Percentiles rank a stretch among this genome's conserved stretches.
Conservation (phyloP, 495 filamentous ascomycete genomes). For the Aspergillus indologenus region DNA sequence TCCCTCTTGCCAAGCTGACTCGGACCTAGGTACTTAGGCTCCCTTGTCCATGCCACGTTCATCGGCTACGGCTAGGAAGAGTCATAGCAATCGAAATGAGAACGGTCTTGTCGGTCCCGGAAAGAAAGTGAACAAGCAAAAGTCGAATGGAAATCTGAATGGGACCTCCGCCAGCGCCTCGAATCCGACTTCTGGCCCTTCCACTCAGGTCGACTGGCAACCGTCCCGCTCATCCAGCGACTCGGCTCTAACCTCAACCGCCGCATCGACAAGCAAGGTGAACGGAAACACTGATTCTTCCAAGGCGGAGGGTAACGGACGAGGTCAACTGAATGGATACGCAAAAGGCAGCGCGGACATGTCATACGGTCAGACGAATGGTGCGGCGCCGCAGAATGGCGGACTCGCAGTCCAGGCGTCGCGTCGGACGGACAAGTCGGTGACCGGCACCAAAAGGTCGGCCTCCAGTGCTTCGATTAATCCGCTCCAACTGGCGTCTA, state of each 20-base stretch:
- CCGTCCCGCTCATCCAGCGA: constrained; percentile 42
- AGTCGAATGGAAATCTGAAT: constrained; percentile 61
- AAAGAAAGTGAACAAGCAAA: constrained; percentile 72
- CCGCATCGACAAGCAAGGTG: constrained; percentile 36
- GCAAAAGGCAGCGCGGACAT: constrained; percentile 40
- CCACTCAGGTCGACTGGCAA: constrained; percentile 45
- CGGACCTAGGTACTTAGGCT: constrained; percentile 47
- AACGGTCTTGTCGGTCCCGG: constrained; percentile 82
- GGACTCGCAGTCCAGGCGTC: constrained; percentile 30
- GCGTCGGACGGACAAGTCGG: constrained; percentile 34
- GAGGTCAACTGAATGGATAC: constrained; percentile 38
- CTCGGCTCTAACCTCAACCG: constrained; percentile 34
- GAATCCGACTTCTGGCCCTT: constrained; percentile 36
- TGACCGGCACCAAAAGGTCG: constrained; percentile 57
- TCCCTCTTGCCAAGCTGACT: constrained; percentile 52
- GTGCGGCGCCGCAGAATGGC: constrained; percentile 35
- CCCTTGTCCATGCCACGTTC: constrained; percentile 69
- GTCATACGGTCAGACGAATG: constrained; percentile 38
- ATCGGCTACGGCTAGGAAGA: constrained; percentile 60
- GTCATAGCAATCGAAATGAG: constrained; percentile 75
- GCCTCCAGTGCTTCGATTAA: constrained; percentile 57
- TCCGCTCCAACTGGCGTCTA: constrained; percentile 69
- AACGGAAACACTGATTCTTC: constrained; percentile 29
- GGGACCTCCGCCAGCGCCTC: constrained; percentile 50
- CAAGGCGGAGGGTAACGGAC: constrained; percentile 38